A percentile compares a stretch with the other conserved stretches of the same genome.
These are phyloP conservation scores for Annulohypoxylon stygium DNA, from an alignment of 495 filamentous ascomycete genomes.

Conservation along the genomic window DNA sequence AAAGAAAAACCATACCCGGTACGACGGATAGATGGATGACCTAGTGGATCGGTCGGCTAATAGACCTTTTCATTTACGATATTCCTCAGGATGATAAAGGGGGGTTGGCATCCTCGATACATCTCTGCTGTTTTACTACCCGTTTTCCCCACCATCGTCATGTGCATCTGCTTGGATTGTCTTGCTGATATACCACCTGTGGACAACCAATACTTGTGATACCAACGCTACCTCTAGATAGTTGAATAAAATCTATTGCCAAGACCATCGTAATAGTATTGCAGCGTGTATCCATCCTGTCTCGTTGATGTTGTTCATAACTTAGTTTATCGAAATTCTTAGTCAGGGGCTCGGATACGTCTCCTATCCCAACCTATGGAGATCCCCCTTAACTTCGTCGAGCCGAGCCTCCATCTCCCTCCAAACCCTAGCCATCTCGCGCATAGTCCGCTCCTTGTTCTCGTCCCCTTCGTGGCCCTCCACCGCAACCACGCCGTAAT, in stretches of 20 bases:
- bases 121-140: conserved; percentile 19
- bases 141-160: conserved; percentile 9
- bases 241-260: conserved; percentile 17
- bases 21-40: conserved; percentile 40
- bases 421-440: conserved; percentile 73
- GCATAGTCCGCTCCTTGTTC: conserved; percentile 62
- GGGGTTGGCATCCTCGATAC: background rate
- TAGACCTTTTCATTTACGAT: conserved; percentile 24
- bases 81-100: conserved; percentile 17
- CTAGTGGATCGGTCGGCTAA: conserved; percentile 25
- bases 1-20: conserved; percentile 28
- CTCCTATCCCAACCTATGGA: conserved; percentile 63
- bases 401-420: conserved; percentile 66
- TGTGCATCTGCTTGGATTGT: conserved; percentile 24
- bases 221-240: conserved; percentile 31
- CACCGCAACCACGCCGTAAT: conserved; percentile 65
- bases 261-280: background rate
- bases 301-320: background rate
- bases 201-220: conserved; percentile 29
- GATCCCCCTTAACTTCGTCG: conserved; percentile 68
- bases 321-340: background rate
- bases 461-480: conserved; percentile 31
- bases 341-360: conserved; percentile 9
- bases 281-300: background rate
- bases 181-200: conserved; percentile 8